A percentile compares a stretch with the other conserved stretches of the same genome.
Evolutionary conservation across 164 flowering plant species (phyloP).

Genomic region (Warburgia ugandensis): DNA sequence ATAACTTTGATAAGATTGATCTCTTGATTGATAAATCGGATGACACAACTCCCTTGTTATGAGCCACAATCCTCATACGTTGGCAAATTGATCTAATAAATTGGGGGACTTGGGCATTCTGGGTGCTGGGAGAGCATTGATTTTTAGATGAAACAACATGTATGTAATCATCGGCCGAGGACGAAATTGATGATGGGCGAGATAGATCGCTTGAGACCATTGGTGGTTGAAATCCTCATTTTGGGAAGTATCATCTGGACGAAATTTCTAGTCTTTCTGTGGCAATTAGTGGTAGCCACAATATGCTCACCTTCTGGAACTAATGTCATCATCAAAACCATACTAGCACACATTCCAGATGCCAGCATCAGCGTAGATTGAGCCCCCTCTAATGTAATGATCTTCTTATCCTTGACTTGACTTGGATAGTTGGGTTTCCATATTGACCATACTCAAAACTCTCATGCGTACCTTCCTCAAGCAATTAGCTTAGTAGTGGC

Average conservation of each 20-base stretch:
- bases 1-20: too few species aligned
- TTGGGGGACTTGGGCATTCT: too few species aligned
- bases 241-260: conserved; percentile 80
- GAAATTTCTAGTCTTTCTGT: conserved; percentile 82
- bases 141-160: too few species aligned
- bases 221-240: conserved; percentile 81
- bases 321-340: conserved; percentile 75
- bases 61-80: too few species aligned
- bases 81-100: too few species aligned
- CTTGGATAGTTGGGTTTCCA: conserved; percentile 94
- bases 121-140: too few species aligned
- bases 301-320: conserved; percentile 94
- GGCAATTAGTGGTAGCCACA: conserved; percentile 92
- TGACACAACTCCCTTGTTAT: too few species aligned
- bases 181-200: too few species aligned
- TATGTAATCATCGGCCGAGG: too few species aligned
- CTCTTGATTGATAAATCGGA: too few species aligned
- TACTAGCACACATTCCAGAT: conserved; percentile 96
- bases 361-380: conserved; percentile 82
- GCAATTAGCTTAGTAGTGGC: conserved; percentile 79
- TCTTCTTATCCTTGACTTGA: conserved; percentile 66
- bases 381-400: conserved; percentile 96
- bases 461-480: conserved; percentile 71
- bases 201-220: too few species aligned
- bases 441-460: conserved; percentile 98